Percentiles rank a stretch among this genome's conserved stretches.
Conservation (phyloP, 2,329 filamentous ascomycete species). For the Eurotiales sp. region DNA sequence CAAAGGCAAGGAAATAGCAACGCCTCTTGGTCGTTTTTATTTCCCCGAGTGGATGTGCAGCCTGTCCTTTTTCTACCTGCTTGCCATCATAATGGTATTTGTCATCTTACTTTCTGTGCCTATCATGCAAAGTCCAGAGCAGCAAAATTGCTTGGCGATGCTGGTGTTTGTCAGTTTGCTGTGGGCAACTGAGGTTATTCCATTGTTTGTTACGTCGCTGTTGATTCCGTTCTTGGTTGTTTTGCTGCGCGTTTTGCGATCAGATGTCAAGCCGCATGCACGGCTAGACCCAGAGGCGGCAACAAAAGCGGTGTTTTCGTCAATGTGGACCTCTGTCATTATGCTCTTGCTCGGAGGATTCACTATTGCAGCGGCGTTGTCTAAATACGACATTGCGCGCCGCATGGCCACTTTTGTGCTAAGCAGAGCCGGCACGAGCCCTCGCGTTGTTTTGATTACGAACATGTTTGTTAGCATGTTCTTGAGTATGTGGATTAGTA, state of each 20-base stretch:
- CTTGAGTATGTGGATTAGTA: constrained; percentile 98
- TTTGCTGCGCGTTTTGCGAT: constrained; percentile 75
- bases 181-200: constrained; percentile 97
- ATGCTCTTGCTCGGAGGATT: constrained; percentile 97
- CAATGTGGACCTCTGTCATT: constrained; percentile 99
- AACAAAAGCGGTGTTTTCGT: constrained; percentile 78
- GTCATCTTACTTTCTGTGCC: constrained; percentile 68
- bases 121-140: constrained; percentile 80
- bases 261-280: constrained; percentile 64
- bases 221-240: constrained; percentile 92
- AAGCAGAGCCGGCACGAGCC: constrained; percentile 90
- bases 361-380: constrained; percentile 88
- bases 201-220: constrained; percentile 92
- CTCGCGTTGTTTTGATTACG: constrained; percentile 83
- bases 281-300: constrained; percentile 77
- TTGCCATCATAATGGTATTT: constrained; percentile 71
- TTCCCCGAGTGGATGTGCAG: constrained; percentile 81
- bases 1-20: constrained; percentile 67
- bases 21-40: constrained; percentile 72
- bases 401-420: constrained; percentile 93
- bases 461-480: constrained; percentile 99
- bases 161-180: constrained; percentile 88
- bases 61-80: constrained; percentile 71
- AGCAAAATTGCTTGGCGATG: constrained; percentile 94
- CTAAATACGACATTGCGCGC: constrained; percentile 97